Conservation (phyloP, 305 asterid species). For the Ilex paraguariensis region DNA sequence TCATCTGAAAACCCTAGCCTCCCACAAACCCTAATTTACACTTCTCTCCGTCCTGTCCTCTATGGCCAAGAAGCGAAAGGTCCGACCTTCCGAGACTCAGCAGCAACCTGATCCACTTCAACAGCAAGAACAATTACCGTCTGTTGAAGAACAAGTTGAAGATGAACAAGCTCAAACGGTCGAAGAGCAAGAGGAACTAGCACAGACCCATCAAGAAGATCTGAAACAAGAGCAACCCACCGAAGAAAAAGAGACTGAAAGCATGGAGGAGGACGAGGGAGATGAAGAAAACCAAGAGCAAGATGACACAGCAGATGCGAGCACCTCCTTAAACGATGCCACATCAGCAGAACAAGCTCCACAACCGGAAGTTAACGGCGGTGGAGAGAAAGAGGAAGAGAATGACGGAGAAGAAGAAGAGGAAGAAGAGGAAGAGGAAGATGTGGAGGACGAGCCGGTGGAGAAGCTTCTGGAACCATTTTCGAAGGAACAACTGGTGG, state of each 20-base stretch:
- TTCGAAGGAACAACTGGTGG: slow-evolving; percentile 62
- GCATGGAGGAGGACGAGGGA: not conserved
- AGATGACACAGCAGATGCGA: slow-evolving; percentile 9
- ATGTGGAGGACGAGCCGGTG: slow-evolving; percentile 64
- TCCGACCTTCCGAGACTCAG: too few species aligned
- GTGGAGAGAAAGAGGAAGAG: slow-evolving; percentile 7
- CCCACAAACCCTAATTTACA: too few species aligned
- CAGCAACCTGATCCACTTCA: too few species aligned
- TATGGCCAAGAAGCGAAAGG: too few species aligned
- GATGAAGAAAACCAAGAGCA: not conserved
- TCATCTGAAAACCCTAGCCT: too few species aligned
- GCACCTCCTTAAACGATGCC: not conserved
- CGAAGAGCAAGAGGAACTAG: not conserved
- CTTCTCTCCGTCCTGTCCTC: too few species aligned
- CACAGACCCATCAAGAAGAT: not conserved
- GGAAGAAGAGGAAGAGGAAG: slow-evolving; percentile 31
- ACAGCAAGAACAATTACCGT: too few species aligned
- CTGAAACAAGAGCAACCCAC: not conserved
- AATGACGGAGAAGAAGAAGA: slow-evolving; percentile 12
- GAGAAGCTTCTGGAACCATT: slow-evolving; percentile 86
- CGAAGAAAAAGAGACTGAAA: slow-evolving; percentile 13
- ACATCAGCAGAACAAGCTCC: not conserved
- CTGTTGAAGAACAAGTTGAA: too few species aligned
- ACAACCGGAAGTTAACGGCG: not conserved
- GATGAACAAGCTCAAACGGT: not conserved